Evolutionary conservation across 148 eudicot genomes (phyloP), one percentile per base, ranked within the genome.

Genomic region (Polygonum aviculare): DNA sequence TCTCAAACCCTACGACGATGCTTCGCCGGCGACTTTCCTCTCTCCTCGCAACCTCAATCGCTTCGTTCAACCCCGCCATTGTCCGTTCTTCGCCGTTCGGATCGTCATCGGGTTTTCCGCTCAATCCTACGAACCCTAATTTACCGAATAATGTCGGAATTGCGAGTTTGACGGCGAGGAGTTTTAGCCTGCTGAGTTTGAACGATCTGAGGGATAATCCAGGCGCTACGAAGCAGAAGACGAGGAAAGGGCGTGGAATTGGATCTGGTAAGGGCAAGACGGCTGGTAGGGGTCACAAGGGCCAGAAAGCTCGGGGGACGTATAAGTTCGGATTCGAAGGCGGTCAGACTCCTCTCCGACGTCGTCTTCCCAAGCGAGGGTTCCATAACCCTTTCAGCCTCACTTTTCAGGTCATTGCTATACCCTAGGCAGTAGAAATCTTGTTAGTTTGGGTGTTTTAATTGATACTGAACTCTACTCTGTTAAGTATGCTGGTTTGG

Each of bases 261-360:
- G 98, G 98, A 85, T 94, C 98, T 18, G 97, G 98, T 45, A 85
- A 91, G 54, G 98, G 98, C 11, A 94, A 94, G 85, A 94, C 98
- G 0, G 98, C 95, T 2, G 98, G 98, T 0, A 84, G 98, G 36
- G 98, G 98, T 21, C 98, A 94, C 72, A 94, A 94, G 85, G 98
- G 98, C 47, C 98, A 94, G 91, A 90, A 88, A 77, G 98, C 98
- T 26, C 88, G 98, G 65, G 98, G 98, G 3, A 92, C 97, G 19
- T 67, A 59, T 69, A 94, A 91, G 81, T 90, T 94, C 47, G 98
- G 98, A 11, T 94, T 94, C 50, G 98, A 94, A 80, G 98, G 98
- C 18, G 98, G 97, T 0, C 98, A 94, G 78, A 94, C 98, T 22
- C 98, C 98, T 0, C 77, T 94, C 26, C 84, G 97, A 9, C 86